These are phyloP conservation scores for Amylostereum areolatum DNA, from an alignment of 1,284 basidiomycete species.

Conservation along the genomic window DNA sequence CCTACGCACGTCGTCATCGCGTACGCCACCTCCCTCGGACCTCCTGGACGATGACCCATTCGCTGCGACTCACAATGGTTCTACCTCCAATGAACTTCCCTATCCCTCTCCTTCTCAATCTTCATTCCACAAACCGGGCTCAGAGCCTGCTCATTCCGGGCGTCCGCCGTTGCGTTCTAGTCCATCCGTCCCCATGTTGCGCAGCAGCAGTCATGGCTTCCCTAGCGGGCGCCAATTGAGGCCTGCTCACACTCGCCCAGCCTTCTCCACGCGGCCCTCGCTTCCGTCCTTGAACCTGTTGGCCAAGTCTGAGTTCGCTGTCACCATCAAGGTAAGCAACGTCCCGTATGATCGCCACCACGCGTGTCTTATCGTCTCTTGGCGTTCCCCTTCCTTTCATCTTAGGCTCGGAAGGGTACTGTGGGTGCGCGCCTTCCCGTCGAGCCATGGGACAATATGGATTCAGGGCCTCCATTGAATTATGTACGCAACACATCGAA, in stretches of 20 bases:
- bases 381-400: background rate
- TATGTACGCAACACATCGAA: background rate
- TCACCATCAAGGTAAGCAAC: slow-evolving; percentile 48
- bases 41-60: slow-evolving; percentile 69
- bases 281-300: slow-evolving; percentile 60
- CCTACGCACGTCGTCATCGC: background rate
- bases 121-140: background rate
- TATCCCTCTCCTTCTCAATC: background rate
- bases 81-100: slow-evolving; percentile 8
- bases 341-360: background rate
- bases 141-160: slow-evolving; percentile 2
- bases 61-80: slow-evolving; percentile 37
- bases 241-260: slow-evolving; percentile 54
- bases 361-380: background rate
- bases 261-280: slow-evolving; percentile 54
- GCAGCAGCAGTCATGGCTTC: slow-evolving; percentile 10
- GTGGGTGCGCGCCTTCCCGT: slow-evolving; percentile 55
- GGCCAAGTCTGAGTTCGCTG: slow-evolving; percentile 45
- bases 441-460: slow-evolving; percentile 48
- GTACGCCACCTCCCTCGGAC: slow-evolving; percentile 30
- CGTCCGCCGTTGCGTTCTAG: background rate
- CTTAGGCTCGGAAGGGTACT: slow-evolving; percentile 48
- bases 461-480: background rate
- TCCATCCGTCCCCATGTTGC: slow-evolving; percentile 11
- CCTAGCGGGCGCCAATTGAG: slow-evolving; percentile 31